Conservation (phyloP, 2,329 filamentous ascomycete species). For the Anthostomella pinea region DNA sequence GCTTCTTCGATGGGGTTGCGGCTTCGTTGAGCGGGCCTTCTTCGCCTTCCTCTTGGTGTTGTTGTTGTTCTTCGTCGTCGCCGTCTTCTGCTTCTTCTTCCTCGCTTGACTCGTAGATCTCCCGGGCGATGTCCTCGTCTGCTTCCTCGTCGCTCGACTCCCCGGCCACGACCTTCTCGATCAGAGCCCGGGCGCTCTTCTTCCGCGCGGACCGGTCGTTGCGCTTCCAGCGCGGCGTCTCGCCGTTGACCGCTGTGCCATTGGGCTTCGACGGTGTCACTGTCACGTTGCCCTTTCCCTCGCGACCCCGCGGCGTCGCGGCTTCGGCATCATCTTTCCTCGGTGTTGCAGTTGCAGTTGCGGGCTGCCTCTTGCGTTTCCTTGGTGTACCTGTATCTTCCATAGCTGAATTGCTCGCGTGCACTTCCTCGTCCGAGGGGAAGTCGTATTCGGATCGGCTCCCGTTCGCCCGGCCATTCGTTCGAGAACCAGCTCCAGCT, state of each 20-base stretch:
- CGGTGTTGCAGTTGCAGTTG: constrained; percentile 4
- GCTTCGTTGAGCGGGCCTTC: constrained; percentile 24
- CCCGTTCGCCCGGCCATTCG: constrained; percentile 5
- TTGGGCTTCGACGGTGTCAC: constrained; percentile 26
- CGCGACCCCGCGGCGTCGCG: constrained; percentile 22
- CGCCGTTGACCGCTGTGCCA: constrained; percentile 28
- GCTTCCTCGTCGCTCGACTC: constrained; percentile 69
- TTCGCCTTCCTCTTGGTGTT: constrained; percentile 31
- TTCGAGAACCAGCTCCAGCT: constrained; percentile 1
- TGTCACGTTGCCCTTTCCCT: constrained; percentile 12
- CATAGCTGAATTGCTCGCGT: constrained; percentile 1
- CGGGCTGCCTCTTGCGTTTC: constrained; percentile 14
- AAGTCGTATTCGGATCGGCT: constrained; percentile 26
- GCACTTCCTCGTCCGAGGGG: constrained; percentile 25
- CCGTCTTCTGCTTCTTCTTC: constrained; percentile 45
- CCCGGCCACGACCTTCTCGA: constrained; percentile 66
- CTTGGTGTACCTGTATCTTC: constrained; percentile 22
- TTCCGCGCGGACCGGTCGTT: constrained; percentile 82
- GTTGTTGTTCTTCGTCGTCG: constrained; percentile 21
- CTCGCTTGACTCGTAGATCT: constrained; percentile 62
- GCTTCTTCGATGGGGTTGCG: constrained; percentile 47
- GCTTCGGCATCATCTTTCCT: constrained; percentile 9
- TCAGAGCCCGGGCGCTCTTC: constrained; percentile 76
- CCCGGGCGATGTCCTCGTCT: constrained; percentile 63
- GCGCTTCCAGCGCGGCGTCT: constrained; percentile 62